These are phyloP conservation scores for Phoma sp. DNA, from an alignment of 2,329 filamentous ascomycete genomes.

Conservation along the genomic window DNA sequence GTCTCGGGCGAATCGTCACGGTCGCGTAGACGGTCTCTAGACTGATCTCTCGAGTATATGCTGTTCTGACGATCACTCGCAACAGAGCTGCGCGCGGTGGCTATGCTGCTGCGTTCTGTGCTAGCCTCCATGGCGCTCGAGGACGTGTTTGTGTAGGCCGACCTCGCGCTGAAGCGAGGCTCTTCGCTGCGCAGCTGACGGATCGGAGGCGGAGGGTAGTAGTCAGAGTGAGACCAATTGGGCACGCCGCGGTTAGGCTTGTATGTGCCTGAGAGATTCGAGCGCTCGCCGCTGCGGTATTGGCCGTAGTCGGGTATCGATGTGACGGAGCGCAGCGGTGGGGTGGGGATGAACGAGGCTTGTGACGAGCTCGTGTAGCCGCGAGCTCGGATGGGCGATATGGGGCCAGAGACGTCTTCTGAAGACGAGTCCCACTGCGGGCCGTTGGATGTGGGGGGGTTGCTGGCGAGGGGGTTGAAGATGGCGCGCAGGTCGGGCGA, in stretches of 20 bases:
- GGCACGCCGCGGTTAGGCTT: slow-evolving; percentile 45
- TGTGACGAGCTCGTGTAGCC: slow-evolving; percentile 45
- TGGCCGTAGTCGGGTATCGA: slow-evolving; percentile 48
- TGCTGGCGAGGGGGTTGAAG: slow-evolving; percentile 46
- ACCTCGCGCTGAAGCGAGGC: slow-evolving; percentile 65
- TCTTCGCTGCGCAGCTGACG: slow-evolving; percentile 48
- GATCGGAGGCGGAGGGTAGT: slow-evolving; percentile 31
- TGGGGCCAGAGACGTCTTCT: slow-evolving; percentile 29
- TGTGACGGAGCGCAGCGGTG: slow-evolving; percentile 42
- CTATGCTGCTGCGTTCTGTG: slow-evolving; percentile 83
- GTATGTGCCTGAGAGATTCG: slow-evolving; percentile 44
- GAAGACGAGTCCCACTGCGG: slow-evolving; percentile 32
- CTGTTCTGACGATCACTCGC: slow-evolving; percentile 57
- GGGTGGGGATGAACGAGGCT: slow-evolving; percentile 27
- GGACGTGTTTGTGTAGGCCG: slow-evolving; percentile 62
- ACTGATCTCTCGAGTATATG: slow-evolving; percentile 53
- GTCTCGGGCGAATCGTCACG: slow-evolving; percentile 42
- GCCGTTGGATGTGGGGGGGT: slow-evolving; percentile 37
- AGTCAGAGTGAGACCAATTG: slow-evolving; percentile 46
- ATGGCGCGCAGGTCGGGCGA: slow-evolving; percentile 42
- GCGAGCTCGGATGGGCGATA: slow-evolving; percentile 32
- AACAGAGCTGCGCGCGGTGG: slow-evolving; percentile 79
- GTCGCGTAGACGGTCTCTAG: slow-evolving; percentile 32
- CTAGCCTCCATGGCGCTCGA: slow-evolving; percentile 64
- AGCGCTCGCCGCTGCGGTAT: slow-evolving; percentile 34